These are phyloP conservation scores for Podospora sp. DNA, from an alignment of 495 filamentous ascomycete genomes.

Conservation along the genomic window DNA sequence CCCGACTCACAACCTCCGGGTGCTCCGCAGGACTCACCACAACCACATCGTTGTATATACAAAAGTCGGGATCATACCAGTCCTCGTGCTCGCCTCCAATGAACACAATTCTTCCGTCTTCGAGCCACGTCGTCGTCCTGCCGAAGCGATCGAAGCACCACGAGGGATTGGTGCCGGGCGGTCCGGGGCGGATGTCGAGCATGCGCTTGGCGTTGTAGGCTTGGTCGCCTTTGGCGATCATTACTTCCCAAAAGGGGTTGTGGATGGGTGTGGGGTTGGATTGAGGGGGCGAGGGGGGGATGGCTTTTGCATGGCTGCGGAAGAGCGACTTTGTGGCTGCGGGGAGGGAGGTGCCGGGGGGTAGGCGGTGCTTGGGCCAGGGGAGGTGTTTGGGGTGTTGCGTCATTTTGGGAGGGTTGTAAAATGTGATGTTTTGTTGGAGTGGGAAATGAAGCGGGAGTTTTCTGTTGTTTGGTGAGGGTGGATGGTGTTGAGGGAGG, in stretches of 20 bases:
- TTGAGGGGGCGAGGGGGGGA: background rate
- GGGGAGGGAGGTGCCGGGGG: background rate
- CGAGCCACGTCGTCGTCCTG: background rate
- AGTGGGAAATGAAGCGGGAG: no score
- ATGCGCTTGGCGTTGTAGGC: background rate
- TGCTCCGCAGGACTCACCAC: background rate
- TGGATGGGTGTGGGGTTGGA: conserved; percentile 9
- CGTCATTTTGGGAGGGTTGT: no score
- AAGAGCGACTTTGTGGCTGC: background rate
- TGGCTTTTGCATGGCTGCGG: background rate
- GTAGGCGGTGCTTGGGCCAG: background rate
- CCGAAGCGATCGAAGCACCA: conserved; percentile 18
- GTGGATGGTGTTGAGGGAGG: no score
- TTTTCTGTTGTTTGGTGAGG: no score
- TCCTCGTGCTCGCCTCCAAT: conserved; percentile 20
- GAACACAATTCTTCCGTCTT: conserved; percentile 2
- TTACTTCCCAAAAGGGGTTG: background rate
- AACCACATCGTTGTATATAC: conserved; percentile 17
- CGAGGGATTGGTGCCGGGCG: background rate
- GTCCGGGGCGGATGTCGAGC: background rate
- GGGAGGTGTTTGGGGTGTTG: background rate
- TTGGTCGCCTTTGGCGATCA: conserved; percentile 6
- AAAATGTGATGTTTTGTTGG: no score
- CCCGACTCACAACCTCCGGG: background rate
- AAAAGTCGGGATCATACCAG: conserved; percentile 17